These are phyloP conservation scores for Grosmannia clavigera DNA, from an alignment of 2,329 filamentous ascomycete species.

Conservation along the genomic window DNA sequence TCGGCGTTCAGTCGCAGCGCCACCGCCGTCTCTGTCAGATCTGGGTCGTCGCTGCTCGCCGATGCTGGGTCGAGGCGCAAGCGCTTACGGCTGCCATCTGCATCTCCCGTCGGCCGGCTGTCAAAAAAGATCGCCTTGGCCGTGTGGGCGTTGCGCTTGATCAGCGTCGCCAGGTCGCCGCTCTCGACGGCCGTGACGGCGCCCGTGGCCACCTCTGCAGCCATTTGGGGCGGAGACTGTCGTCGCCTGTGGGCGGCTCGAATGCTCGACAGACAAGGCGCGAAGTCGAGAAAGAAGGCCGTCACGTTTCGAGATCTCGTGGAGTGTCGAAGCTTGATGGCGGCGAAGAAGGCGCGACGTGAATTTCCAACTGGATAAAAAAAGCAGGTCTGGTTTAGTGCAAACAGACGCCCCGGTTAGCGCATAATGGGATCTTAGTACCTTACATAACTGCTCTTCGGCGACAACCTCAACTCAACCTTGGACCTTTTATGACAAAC, in stretches of 20 bases:
- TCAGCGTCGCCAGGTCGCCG: slow-evolving; percentile 22
- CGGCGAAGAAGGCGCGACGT: background rate
- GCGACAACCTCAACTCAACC: background rate
- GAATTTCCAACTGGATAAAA: background rate
- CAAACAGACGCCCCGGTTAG: no score
- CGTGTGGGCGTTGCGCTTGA: slow-evolving; percentile 28
- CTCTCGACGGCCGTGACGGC: slow-evolving; percentile 9
- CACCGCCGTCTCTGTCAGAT: slow-evolving; percentile 29
- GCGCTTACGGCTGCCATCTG: slow-evolving; percentile 16
- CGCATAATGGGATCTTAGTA: background rate
- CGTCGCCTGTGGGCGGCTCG: slow-evolving; percentile 4
- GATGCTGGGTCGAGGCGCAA: slow-evolving; percentile 25
- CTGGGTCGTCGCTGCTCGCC: slow-evolving; percentile 22
- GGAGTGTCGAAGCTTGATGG: background rate
- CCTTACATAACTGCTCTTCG: background rate
- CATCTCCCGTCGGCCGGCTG: slow-evolving; percentile 2
- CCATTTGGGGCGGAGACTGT: slow-evolving; percentile 9
- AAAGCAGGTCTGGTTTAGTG: background rate
- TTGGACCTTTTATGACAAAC: background rate
- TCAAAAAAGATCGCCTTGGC: slow-evolving; percentile 27
- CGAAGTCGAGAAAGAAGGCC: background rate
- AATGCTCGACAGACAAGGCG: background rate
- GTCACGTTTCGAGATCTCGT: background rate
- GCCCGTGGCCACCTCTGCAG: slow-evolving; percentile 18
- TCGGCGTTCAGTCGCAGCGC: slow-evolving; percentile 53